Percentiles rank a stretch among this genome's conserved stretches.
phyloP scores from a whole-genome alignment of 306 rosid genomes.

The Trifolium dubium region DNA sequence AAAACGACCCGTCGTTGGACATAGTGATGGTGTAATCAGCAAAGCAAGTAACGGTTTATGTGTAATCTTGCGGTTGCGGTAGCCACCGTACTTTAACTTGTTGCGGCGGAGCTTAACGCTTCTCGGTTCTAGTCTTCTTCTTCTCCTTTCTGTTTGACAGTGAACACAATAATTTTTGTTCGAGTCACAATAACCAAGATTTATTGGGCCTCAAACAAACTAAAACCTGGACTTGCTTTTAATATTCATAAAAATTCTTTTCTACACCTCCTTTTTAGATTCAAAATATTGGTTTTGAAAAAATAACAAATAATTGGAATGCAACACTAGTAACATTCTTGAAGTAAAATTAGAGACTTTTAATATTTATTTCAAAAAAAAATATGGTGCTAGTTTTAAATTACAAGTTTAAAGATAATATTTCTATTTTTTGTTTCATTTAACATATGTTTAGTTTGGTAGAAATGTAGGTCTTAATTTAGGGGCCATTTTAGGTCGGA shows the following conservation, averaged over 20 bases:
- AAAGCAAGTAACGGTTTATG: not conserved
- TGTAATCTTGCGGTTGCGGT: not conserved
- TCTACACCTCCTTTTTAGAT: not conserved
- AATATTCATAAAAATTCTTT: not conserved
- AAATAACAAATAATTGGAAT: no score
- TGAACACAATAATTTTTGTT: not conserved
- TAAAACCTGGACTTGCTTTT: not conserved
- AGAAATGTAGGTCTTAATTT: no score
- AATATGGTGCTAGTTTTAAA: no score
- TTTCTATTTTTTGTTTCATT: no score
- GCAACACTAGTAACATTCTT: no score
- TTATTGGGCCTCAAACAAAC: not conserved
- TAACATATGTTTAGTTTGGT: no score
- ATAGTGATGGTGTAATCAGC: conserved; percentile 36
- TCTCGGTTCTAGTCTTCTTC: not conserved
- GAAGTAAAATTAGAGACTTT: no score
- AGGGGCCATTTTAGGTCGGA: no score
- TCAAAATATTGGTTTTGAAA: no score
- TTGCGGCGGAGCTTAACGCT: not conserved
- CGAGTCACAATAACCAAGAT: not conserved
- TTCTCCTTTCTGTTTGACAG: not conserved
- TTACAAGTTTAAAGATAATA: no score
- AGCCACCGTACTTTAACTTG: not conserved
- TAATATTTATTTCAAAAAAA: no score
- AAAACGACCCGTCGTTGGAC: conserved; percentile 68